phyloP scores from a whole-genome alignment of 768 basidiomycete genomes.

The Cystoderma amianthinum region DNA sequence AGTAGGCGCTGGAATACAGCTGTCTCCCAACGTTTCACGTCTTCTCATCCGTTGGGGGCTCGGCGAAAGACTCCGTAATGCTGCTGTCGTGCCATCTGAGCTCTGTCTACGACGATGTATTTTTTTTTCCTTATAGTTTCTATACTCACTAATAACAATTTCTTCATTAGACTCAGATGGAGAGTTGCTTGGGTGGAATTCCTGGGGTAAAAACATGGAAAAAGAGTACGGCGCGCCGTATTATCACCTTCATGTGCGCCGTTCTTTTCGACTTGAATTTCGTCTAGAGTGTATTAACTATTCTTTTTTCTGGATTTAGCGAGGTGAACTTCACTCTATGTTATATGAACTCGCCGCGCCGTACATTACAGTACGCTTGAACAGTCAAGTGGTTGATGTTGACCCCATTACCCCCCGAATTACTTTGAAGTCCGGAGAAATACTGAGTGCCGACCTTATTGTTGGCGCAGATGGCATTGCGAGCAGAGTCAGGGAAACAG shows the following conservation, averaged over 20 bases:
- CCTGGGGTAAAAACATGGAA: constrained; percentile 20
- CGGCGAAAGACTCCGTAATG: constrained; percentile 26
- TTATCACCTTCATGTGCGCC: constrained; percentile 26
- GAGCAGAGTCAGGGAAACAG: constrained; percentile 38
- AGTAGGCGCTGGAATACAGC: constrained; percentile 47
- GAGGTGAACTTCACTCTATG: constrained; percentile 42
- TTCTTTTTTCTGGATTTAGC: too few species aligned
- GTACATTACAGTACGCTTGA: constrained; percentile 27
- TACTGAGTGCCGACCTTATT: constrained; percentile 34
- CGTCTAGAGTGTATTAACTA: constrained; percentile 11
- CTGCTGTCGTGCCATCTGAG: constrained; percentile 30
- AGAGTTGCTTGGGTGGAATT: constrained; percentile 21
- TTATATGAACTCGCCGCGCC: constrained; percentile 27
- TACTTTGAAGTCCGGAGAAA: constrained; percentile 33
- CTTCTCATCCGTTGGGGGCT: constrained; percentile 47
- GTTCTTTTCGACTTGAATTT: constrained; percentile 10
- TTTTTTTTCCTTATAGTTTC: constrained; percentile 2
- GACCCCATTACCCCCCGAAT: constrained; percentile 20
- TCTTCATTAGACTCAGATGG: constrained; percentile 26
- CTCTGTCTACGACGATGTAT: constrained; percentile 36
- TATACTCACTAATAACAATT: constrained; percentile 16
- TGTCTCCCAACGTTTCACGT: constrained; percentile 27
- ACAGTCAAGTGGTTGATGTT: constrained; percentile 24
- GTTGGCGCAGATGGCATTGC: constrained; percentile 46
- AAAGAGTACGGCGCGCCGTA: constrained; percentile 24